phyloP scores from a whole-genome alignment of 2,329 filamentous ascomycete genomes.

The Exserohilum rostratum region DNA sequence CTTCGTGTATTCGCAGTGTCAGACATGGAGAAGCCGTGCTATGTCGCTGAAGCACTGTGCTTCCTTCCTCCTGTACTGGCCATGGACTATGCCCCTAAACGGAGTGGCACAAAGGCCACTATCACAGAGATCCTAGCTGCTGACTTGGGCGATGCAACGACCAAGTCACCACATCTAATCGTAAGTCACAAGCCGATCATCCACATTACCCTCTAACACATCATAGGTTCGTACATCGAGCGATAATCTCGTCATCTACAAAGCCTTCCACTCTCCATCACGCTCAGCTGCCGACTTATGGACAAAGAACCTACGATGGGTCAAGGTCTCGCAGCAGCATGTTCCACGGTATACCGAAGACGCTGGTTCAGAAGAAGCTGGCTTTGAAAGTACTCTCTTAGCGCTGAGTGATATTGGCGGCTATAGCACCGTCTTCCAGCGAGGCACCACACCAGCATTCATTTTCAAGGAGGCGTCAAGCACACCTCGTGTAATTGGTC shows the following conservation, averaged over 20 bases:
- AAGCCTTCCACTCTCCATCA: conserved; percentile 68
- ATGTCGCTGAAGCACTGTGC: conserved; percentile 75
- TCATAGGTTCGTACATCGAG: conserved; percentile 73
- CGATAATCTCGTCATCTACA: conserved; percentile 86
- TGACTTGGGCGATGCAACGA: conserved; percentile 78
- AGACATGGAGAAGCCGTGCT: conserved; percentile 73
- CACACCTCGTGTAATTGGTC: conserved; percentile 72
- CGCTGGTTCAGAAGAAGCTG: conserved; percentile 55
- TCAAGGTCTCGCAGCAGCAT: conserved; percentile 73
- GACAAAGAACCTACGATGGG: conserved; percentile 70
- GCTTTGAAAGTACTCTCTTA: conserved; percentile 58
- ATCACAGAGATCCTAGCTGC: conserved; percentile 82
- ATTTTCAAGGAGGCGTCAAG: conserved; percentile 82
- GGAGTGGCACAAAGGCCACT: conserved; percentile 73
- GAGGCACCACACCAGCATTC: conserved; percentile 79
- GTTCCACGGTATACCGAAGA: conserved; percentile 65
- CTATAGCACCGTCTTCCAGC: conserved; percentile 81
- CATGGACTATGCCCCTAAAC: conserved; percentile 70
- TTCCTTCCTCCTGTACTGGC: conserved; percentile 80
- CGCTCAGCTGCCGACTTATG: conserved; percentile 53
- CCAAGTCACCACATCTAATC: conserved; percentile 78
- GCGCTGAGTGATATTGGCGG: conserved; percentile 71
- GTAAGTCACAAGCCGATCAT: no score
- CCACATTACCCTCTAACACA: background rate
- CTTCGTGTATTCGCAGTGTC: conserved; percentile 80